Evolutionary conservation across 2,329 filamentous ascomycete genomes (phyloP), one percentile per base, ranked within the genome.

Genomic region (Ophiosphaerella korrae): DNA sequence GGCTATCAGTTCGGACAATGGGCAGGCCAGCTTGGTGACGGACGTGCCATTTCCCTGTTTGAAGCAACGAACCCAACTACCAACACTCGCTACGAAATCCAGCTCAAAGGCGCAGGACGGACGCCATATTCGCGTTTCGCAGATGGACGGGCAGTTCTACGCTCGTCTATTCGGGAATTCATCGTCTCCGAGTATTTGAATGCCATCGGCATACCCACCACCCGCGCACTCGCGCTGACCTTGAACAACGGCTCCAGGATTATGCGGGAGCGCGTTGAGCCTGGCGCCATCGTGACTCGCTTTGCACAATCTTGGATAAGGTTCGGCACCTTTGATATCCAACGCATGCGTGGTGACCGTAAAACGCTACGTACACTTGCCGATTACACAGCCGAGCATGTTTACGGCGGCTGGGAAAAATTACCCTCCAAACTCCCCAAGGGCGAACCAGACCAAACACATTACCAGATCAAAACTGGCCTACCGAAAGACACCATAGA

Each of bases 71-170:
- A 93, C 68, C 85, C 88, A 1, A 68, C 72, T 1, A 89, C 88
- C 0, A 82, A 83, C n/a, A 80, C 77, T 32, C 84, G 90, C 23
- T 97, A 96, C 70, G 94, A 99, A 74, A 72, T 97, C 37, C 94
- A 97, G 74, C 80, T 99, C 53, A 99, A 99, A 74, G 94, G 94
- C 21, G 94, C 94, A 13, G 94, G 94, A 5, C 78, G 88, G 66
- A 99, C 94, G 3, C 94, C 94, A 0, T 99, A 99, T 76, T 96
- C 90, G 34, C 88, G 94, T 3, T 99, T 99, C 62, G 94, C 94
- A 21, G 94, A 99, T 71, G 94, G 94, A 26, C 93, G 94, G 71
- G 94, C 94, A 1, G 94, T 99, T 2, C 78, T 99, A 44, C 81
- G 94, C 53, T 96, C 90, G 24, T 96, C 91, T 67, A 96, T 99